Conservation (phyloP, 148 eudicot genomes). For the Rhododendron mucronatum region DNA sequence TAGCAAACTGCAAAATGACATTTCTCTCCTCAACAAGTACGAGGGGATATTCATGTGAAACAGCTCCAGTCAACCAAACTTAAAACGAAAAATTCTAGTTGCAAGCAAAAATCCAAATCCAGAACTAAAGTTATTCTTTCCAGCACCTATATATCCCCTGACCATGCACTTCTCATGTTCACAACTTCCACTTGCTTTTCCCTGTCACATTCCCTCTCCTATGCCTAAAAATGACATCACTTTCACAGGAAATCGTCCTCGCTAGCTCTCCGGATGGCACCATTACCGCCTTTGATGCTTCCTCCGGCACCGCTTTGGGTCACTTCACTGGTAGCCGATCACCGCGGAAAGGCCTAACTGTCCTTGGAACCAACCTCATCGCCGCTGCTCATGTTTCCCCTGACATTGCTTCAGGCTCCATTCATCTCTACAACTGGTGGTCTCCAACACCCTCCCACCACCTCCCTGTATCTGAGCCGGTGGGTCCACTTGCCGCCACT, state of each 20-base stretch:
- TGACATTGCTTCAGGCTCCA: slow-evolving; percentile 16
- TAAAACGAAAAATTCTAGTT: neutral
- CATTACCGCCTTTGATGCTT: slow-evolving; percentile 12
- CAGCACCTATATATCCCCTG: neutral
- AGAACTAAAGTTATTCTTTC: neutral
- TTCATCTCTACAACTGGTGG: slow-evolving; percentile 26
- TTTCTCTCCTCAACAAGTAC: neutral
- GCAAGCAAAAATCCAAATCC: slow-evolving; percentile 4
- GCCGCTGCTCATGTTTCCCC: slow-evolving; percentile 22
- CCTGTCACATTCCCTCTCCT: neutral
- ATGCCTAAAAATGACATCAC: slow-evolving; percentile 8
- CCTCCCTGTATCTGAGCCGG: slow-evolving; percentile 20
- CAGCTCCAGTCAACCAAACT: neutral
- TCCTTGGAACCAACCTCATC: slow-evolving; percentile 13
- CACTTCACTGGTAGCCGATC: slow-evolving; percentile 20
- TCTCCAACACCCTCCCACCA: neutral
- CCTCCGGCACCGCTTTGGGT: slow-evolving; percentile 6
- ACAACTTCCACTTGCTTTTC: neutral
- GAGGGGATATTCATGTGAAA: neutral
- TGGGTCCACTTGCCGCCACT: slow-evolving; percentile 22
- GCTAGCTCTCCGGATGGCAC: slow-evolving; percentile 17
- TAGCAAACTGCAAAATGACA: neutral
- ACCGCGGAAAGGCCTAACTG: slow-evolving; percentile 17
- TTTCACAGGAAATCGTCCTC: slow-evolving; percentile 9
- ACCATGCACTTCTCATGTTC: neutral